Evolutionary conservation across 305 asterid species (phyloP).

Genomic region (Solanum hybrid): DNA sequence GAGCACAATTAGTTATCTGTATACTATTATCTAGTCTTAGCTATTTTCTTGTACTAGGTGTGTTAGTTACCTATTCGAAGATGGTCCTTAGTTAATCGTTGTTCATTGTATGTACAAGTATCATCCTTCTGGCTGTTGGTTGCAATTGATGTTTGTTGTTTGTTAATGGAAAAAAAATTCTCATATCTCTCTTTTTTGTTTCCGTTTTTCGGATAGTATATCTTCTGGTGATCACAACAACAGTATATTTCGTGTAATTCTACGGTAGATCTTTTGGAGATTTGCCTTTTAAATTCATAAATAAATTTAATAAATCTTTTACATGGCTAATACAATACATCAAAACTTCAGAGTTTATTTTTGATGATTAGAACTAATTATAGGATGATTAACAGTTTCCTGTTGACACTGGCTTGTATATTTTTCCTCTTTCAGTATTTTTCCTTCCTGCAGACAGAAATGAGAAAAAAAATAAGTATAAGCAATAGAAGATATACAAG

Average conservation of each 20-base stretch:
- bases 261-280: not conserved
- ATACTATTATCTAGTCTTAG: not conserved
- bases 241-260: not conserved
- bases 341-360: not conserved
- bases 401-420: constrained; percentile 10
- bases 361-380: not conserved
- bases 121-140: not conserved
- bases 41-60: not conserved
- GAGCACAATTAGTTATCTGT: not conserved
- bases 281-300: not conserved
- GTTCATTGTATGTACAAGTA: not conserved
- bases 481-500: not conserved
- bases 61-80: not conserved
- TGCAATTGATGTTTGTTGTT: not conserved
- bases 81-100: not conserved
- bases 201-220: not conserved
- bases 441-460: constrained; percentile 16
- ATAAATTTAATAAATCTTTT: not conserved
- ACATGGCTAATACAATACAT: not conserved
- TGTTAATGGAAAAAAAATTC: not conserved
- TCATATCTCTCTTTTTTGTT: not conserved
- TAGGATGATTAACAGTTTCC: not conserved
- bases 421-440: constrained; percentile 13
- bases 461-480: not conserved
- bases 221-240: not conserved